Conservation (phyloP, 768 basidiomycete species). For the Leccinum ochraceum region DNA sequence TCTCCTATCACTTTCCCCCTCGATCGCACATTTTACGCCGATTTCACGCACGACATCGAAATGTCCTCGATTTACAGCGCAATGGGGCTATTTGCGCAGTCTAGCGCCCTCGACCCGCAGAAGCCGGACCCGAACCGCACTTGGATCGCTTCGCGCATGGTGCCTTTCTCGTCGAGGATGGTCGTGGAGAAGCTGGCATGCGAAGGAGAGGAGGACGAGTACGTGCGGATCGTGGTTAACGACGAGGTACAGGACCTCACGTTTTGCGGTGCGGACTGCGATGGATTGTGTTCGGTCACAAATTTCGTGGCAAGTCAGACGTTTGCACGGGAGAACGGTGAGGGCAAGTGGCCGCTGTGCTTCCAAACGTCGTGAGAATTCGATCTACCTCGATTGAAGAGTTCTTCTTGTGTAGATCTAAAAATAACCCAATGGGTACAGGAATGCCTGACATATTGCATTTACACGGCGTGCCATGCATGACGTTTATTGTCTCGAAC, state of each 20-base stretch:
- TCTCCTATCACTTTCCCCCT: constrained; percentile 72
- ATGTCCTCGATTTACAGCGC: constrained; percentile 74
- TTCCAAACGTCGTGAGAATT: not conserved
- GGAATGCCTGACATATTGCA: not conserved
- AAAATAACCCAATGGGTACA: not conserved
- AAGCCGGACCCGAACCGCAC: constrained; percentile 28
- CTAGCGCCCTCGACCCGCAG: constrained; percentile 25
- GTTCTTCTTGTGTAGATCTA: not conserved
- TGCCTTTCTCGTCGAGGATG: constrained; percentile 73
- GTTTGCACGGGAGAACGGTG: not conserved
- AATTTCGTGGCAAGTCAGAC: not conserved
- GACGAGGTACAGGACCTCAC: not conserved
- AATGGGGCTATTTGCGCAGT: constrained; percentile 49
- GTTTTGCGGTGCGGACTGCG: not conserved
- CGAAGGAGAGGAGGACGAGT: constrained; percentile 33
- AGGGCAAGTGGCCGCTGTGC: not conserved
- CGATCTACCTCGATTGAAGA: too few species aligned
- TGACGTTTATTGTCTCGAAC: not conserved
- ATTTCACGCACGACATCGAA: constrained; percentile 85
- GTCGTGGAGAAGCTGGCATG: constrained; percentile 65
- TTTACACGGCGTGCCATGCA: not conserved
- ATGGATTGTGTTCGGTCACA: not conserved
- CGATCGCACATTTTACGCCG: constrained; percentile 62
- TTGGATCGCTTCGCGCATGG: constrained; percentile 58
- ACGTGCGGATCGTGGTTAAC: constrained; percentile 37